A percentile compares a stretch with the other conserved stretches of the same genome.
phyloP scores from a whole-genome alignment of 768 basidiomycete species.

The Agaricus subrufescens region DNA sequence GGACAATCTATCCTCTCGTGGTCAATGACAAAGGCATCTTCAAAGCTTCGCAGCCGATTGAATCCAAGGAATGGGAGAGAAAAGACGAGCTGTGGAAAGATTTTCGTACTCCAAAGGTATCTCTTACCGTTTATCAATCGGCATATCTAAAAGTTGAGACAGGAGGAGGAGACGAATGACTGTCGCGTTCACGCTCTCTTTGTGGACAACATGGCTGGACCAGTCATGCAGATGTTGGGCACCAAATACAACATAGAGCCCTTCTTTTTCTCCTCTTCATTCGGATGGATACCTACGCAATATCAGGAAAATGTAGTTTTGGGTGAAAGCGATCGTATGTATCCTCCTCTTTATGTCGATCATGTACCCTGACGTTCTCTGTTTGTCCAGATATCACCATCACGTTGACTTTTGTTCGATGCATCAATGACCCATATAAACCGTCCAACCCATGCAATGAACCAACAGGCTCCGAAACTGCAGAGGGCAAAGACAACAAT shows the following conservation, averaged over 20 bases:
- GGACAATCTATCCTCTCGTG: conserved; percentile 28
- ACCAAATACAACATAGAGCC: conserved; percentile 55
- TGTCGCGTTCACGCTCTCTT: conserved; percentile 43
- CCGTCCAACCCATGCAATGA: conserved; percentile 6
- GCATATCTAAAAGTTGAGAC: background rate
- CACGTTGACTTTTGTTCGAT: conserved; percentile 41
- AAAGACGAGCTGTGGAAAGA: conserved; percentile 27
- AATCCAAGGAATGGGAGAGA: conserved; percentile 9
- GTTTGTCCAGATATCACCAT: conserved; percentile 42
- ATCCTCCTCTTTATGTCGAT: conserved; percentile 44
- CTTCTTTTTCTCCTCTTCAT: conserved; percentile 62
- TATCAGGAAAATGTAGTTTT: conserved; percentile 45
- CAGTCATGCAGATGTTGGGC: conserved; percentile 49
- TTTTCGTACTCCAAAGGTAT: conserved; percentile 24
- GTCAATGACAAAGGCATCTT: conserved; percentile 28
- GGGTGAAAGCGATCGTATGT: conserved; percentile 48
- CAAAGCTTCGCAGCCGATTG: conserved; percentile 12
- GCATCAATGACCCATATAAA: conserved; percentile 14
- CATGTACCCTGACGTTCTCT: conserved; percentile 6
- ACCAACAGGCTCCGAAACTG: background rate
- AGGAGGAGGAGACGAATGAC: conserved; percentile 14
- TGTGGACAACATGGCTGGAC: conserved; percentile 41
- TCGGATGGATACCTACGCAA: conserved; percentile 66
- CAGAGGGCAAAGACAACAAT: background rate
- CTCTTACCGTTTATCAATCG: background rate